phyloP scores from a whole-genome alignment of 2,329 filamentous ascomycete genomes.

The Colletotrichum camelliae region DNA sequence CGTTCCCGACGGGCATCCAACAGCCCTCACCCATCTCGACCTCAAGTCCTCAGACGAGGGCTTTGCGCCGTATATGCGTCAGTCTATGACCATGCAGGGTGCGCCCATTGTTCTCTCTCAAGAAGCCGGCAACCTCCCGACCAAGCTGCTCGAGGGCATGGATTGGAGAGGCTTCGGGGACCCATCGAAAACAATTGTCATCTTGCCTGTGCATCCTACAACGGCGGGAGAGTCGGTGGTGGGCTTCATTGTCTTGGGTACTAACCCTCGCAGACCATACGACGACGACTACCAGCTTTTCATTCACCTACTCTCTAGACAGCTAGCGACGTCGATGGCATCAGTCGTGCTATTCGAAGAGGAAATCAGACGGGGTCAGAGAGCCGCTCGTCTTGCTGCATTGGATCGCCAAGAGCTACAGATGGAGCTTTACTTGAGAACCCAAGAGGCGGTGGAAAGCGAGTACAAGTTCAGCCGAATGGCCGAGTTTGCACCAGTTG shows the following conservation, averaged over 20 bases:
- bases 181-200: slow-evolving; percentile 71
- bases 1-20: slow-evolving; percentile 66
- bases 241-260: slow-evolving; percentile 79
- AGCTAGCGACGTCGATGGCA: slow-evolving; percentile 79
- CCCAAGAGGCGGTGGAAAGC: slow-evolving; percentile 67
- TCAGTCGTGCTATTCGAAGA: slow-evolving; percentile 85
- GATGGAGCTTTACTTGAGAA: slow-evolving; percentile 72
- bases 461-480: slow-evolving; percentile 84
- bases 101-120: slow-evolving; percentile 71
- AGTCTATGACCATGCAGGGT: slow-evolving; percentile 71
- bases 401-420: slow-evolving; percentile 80
- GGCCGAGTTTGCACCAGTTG: slow-evolving; percentile 84
- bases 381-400: slow-evolving; percentile 75
- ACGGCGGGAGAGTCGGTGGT: slow-evolving; percentile 72
- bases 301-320: slow-evolving; percentile 74
- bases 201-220: slow-evolving; percentile 81
- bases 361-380: slow-evolving; percentile 77
- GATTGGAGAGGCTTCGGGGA: slow-evolving; percentile 75
- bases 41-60: slow-evolving; percentile 72
- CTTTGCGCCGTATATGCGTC: slow-evolving; percentile 77
- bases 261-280: slow-evolving; percentile 80
- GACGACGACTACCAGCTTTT: slow-evolving; percentile 84
- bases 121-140: slow-evolving; percentile 70
- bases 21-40: slow-evolving; percentile 68
- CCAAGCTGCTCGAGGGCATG: slow-evolving; percentile 68